Evolutionary conservation across 345 rosid species (phyloP), one percentile per base, ranked within the genome.

Genomic region (Streptanthus diversifolius): DNA sequence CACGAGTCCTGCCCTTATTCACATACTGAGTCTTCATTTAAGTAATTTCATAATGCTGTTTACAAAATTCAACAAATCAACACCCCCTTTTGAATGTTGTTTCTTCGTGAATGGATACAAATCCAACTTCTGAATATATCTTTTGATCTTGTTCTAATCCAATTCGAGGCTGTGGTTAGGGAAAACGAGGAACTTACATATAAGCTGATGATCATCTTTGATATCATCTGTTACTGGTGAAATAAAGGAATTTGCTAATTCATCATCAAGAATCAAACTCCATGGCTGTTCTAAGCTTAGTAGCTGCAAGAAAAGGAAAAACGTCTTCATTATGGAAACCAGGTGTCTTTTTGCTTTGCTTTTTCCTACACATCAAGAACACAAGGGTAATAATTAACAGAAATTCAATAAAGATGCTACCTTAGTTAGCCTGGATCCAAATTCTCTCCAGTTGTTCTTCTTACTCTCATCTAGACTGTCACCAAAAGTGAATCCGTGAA

Each of bases 401-500:
- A 10, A 22, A 21, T 2, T 33, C 18, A 25, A 32, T 25, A 8
- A 18, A 17, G 27, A 18, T 47, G 48, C 36, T 84, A 93, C 97
- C 98, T 91, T 85, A 41, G 41, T 83, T 39, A 93, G 81, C 70
- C 84, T 87, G 72, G 78, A 76, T 71, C 58, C 84, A 43, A 93
- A 93, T 53, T 88, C 92, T 77, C 71, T 85, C 97, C 98, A 93
- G 72, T 84, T 91, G 72, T 61, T 75, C 78, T 41, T 84, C 80
- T 83, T 89, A 51, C 48, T 18, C 58, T 87, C 96, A 18, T 83
- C 93, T 59, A 89, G 74, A 81, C 98, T 93, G 64, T 93, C 97
- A 65, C 98, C 97, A 71, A 91, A 93, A 29, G 97, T 86, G 78
- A 91, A 93, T 57, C 98, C 97, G 59, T 93, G 98, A 44, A 93